Evolutionary conservation across 176 grass and related monocot species (phyloP), one percentile per base, ranked within the genome.

Genomic region (Zoysia japonica): DNA sequence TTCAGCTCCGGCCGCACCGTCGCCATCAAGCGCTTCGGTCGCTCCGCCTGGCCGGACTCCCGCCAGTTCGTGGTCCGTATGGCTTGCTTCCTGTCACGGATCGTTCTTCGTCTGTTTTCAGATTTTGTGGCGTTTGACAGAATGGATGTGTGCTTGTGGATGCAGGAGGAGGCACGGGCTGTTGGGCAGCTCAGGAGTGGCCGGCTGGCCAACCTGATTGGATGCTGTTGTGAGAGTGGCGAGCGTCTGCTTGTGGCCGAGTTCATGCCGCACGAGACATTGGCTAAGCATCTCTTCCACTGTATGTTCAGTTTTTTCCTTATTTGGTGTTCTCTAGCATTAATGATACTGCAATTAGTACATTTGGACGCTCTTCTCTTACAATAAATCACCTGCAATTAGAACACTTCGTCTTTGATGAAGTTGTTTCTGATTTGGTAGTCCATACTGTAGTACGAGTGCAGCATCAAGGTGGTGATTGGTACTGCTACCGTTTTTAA

Each of bases 261-360:
- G 86, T 91, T 91, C 87, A 93, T 97, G 91, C 91, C 94, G 3
- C 81, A 91, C 2, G 84, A 93, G 20, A 93, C 94, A 35, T 72
- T 97, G 44, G 94, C 91, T 20, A 93, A 93, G 64, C 94, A 97
- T 61, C 91, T 97, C 50, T 97, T 97, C 89, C 91, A 91, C 84
- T 48, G 94, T 97, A 89, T 55, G 89, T 81, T 71, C 77, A 3
- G 77, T 8, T 62, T 13, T 55, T 7, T 40, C 11, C 62, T 68
- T 57, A 17, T 19, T 44, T 37, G n/a, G 65, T 75, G 11, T 39
- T 49, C 43, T 48, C 36, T 74, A 51, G 42, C 9, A 13, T 56
- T 41, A 47, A 2, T 16, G 20, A 47, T 57, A 35, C 38, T 51
- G 12, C 28, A 35, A 28, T 3, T 19, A 85, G 40, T 35, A 54